Evolutionary conservation across 129 eudicot genomes (phyloP), one percentile per base, ranked within the genome.

Genomic region (Artemisia annua): DNA sequence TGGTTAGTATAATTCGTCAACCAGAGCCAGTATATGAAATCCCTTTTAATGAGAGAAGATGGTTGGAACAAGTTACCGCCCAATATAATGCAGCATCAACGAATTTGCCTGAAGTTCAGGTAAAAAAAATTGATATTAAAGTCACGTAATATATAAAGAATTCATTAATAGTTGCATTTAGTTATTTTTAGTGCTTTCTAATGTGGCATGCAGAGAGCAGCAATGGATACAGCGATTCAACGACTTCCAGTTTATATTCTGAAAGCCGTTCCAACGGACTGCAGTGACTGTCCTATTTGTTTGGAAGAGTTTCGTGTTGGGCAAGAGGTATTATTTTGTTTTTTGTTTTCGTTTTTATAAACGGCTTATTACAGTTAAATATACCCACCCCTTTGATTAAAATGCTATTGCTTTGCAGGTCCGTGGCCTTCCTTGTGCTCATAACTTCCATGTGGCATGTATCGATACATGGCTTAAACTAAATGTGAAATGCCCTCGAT

Each of bases 271-370:
- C 99, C 99, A 12, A 85, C 96, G 49, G 99, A 94, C 70, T 94
- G 99, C 88, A 94, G 96, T 46, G 99, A 94, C 75, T 94, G 99
- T 52, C 99, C 97, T 5, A 94, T 94, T 72, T 94, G 99, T 79
- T 83, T 94, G 85, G 99, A 94, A 82, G 99, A 94, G 79, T 94
- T 94, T 49, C 83, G 65, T 51, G 87, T 87, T 59, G 99, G 99
- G 18, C 86, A 94, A 75, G 97, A 82, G 97, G 99, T 94, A 84
- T 28, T 57, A 67, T 44, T 7, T 50, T 67, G 15, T 70, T 5
- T 65, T 61, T 9, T 54, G 55, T 20, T 30, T 72, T 58, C n/a
- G 4, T 58, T 14, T 35, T 68, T 16, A 51, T 17, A 17, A 14
- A 16, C n/a, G 46, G 46, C 44, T 39, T 39, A 55, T 35, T 46